phyloP scores from a whole-genome alignment of 1,139 yeast species.

The Saccharomyces hybrid region DNA sequence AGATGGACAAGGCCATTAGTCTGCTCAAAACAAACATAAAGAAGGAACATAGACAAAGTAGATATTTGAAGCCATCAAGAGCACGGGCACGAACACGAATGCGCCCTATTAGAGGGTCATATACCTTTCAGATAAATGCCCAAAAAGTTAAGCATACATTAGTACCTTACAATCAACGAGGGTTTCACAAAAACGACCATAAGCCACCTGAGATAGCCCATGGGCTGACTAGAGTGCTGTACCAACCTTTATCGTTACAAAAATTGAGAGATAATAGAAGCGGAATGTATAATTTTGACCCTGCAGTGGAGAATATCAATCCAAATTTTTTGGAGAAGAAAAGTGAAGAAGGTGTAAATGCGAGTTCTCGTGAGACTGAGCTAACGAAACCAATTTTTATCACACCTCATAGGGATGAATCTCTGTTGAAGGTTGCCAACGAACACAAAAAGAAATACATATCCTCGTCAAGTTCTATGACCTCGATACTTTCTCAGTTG shows the following conservation, averaged over 20 bases:
- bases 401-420: conserved; percentile 59
- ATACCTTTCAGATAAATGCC: no score
- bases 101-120: no score
- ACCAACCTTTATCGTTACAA: conserved; percentile 73
- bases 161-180: conserved; percentile 1
- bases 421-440: conserved; percentile 44
- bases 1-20: no score
- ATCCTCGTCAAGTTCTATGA: conserved; percentile 87
- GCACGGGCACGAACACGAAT: no score
- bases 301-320: conserved; percentile 49
- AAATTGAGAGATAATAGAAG: conserved; percentile 72
- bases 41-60: no score
- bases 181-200: conserved; percentile 2
- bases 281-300: conserved; percentile 61
- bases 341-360: conserved; percentile 1
- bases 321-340: conserved; percentile 13
- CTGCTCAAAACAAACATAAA: no score
- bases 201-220: conserved; percentile 48
- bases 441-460: conserved; percentile 41
- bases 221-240: conserved; percentile 61
- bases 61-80: no score
- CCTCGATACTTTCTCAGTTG: conserved; percentile 63
- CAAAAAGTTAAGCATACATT: neutral
- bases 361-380: neutral
- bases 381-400: conserved; percentile 40